Evolutionary conservation across 108 stramenopile genomes (phyloP), one percentile per base, ranked within the genome.

Genomic region (Skeletonema tropicum): DNA sequence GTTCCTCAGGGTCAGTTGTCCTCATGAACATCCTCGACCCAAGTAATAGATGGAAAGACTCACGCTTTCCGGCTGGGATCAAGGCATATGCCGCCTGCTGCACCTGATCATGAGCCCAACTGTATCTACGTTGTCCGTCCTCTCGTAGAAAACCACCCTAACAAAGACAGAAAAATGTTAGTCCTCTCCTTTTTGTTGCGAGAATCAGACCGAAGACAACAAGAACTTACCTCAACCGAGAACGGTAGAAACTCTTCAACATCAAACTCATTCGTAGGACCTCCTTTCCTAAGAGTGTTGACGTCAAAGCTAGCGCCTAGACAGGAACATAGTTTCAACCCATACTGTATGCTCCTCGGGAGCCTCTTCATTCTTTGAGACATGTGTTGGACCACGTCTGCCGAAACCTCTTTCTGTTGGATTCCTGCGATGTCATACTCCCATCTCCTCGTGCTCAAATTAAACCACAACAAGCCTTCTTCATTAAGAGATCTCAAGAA

Each of bases 31-130:
- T 41, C 19, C 71, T 64, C 31, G 76, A 39, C 8, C 84, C 87
- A 59, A 87, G 73, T 30, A 78, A 73, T 23, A 83, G 61, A 60
- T 87, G 87, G 41, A 83, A 84, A 6, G 74, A 57, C 21, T 66
- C 85, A 49, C 79, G 38, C 32, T 70, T 66, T 19, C 75, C 26
- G n/a, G 17, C 29, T 11, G 79, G 79, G n/a, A 90, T 74, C 10
- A 86, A 55, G n/a, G 66, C 67, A 60, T 77, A 83, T 9, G 85
- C 79, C 3, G 86, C 85, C 45, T 86, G 73, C 64, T 90, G 86
- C 15, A 87, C 67, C 45, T 80, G 66, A 68, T 87, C 87, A 49
- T 90, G 85, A 11, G 85, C 82, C 68, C 85, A 88, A 41, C 19
- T 45, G 35, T 74, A 83, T 6, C 32, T 26, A 12, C 11, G 13